A percentile compares a stretch with the other conserved stretches of the same genome.
phyloP scores from a whole-genome alignment of 179 eudicot species.

The Beta corolliflora region DNA sequence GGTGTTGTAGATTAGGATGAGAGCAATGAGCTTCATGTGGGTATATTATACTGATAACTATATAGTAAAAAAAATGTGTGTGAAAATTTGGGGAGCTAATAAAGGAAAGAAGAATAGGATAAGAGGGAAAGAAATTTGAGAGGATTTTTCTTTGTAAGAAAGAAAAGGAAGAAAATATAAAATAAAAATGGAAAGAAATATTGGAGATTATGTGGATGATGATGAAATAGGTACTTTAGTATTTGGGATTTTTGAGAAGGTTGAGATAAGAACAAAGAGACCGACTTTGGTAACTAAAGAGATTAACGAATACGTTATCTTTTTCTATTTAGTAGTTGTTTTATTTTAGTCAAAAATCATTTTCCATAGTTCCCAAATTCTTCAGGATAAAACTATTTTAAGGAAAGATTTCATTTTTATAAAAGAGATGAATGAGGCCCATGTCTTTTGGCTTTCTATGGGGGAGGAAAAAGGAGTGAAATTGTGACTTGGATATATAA shows the following conservation, averaged over 20 bases:
- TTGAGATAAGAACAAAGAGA: slow-evolving; percentile 29
- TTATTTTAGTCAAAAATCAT: background rate
- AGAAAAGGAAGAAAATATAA: background rate
- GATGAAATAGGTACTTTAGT: background rate
- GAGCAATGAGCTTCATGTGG: slow-evolving; percentile 32
- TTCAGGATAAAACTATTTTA: background rate
- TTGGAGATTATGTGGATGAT: slow-evolving; percentile 18
- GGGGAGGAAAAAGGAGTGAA: background rate
- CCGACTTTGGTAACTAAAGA: slow-evolving; percentile 28
- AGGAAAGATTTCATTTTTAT: background rate
- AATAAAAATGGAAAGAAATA: slow-evolving; percentile 22
- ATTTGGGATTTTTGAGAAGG: background rate
- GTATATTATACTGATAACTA: background rate
- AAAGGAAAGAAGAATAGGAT: slow-evolving; percentile 28
- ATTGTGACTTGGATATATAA: background rate
- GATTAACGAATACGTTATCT: slow-evolving; percentile 22
- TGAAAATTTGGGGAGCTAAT: slow-evolving; percentile 1
- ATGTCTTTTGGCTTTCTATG: background rate
- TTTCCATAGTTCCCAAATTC: slow-evolving; percentile 1
- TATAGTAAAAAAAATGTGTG: background rate
- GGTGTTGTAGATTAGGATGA: slow-evolving; percentile 33
- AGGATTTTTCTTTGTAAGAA: background rate
- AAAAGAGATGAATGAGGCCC: background rate
- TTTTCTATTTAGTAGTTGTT: background rate
- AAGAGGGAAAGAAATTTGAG: slow-evolving; percentile 15